Evolutionary conservation across 176 grass and related monocot species (phyloP).

Genomic region (Calamus simplicifolius): DNA sequence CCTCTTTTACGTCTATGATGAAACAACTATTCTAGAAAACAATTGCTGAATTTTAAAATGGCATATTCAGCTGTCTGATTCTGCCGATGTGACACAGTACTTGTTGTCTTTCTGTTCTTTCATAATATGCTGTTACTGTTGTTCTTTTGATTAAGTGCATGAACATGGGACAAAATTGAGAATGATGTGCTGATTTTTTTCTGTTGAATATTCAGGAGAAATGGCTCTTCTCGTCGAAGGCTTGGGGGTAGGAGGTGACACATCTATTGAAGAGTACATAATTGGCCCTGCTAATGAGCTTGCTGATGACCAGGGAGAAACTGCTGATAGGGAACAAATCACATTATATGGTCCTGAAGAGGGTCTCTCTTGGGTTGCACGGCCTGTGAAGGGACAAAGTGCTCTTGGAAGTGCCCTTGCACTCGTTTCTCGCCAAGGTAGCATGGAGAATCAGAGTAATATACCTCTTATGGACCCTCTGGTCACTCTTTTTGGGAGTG

Average conservation of each 20-base stretch:
- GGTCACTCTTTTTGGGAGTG: conserved; percentile 84
- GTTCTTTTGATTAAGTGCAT: too few species aligned
- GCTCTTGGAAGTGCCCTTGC: conserved; percentile 60
- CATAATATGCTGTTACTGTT: too few species aligned
- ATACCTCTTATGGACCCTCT: conserved; percentile 73
- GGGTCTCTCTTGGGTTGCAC: conserved; percentile 76
- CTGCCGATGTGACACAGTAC: too few species aligned
- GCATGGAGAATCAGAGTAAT: conserved; percentile 38
- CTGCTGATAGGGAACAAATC: conserved; percentile 58
- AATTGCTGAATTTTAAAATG: too few species aligned
- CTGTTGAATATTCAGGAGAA: conserved; percentile 49
- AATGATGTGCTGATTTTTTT: conserved; percentile 4
- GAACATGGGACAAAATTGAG: too few species aligned
- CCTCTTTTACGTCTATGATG: too few species aligned
- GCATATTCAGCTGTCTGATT: too few species aligned
- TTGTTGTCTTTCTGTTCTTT: too few species aligned
- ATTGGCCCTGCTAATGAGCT: conserved; percentile 66
- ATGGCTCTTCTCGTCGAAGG: conserved; percentile 98
- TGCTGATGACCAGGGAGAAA: conserved; percentile 43
- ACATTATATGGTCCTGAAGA: conserved; percentile 76
- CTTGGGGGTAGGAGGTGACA: conserved; percentile 66
- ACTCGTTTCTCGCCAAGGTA: conserved; percentile 59
- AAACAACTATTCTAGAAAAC: too few species aligned
- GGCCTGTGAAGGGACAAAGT: conserved; percentile 68
- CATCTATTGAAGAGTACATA: conserved; percentile 78